Percentiles rank a stretch among this genome's conserved stretches.
Conservation (phyloP, 2,329 filamentous ascomycete genomes). For the Colletotrichum lini region DNA sequence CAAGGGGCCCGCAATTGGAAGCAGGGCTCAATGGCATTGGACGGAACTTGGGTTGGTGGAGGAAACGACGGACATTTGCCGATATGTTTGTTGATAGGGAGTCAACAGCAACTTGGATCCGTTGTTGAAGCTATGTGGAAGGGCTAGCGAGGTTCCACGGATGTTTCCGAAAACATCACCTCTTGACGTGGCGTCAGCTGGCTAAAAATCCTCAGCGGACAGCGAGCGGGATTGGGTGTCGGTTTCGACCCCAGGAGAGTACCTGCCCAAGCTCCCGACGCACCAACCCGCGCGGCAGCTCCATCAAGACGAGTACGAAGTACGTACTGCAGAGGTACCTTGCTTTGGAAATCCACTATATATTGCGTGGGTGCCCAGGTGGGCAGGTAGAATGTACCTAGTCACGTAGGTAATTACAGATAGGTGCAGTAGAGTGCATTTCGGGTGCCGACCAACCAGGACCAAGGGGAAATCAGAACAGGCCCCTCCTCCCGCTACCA, state of each 20-base stretch:
- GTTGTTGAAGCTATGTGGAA: not conserved
- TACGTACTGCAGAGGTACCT: conserved; percentile 14
- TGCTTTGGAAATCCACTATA: not conserved
- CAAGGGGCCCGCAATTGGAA: not conserved
- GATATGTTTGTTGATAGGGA: not conserved
- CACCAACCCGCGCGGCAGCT: conserved; percentile 14
- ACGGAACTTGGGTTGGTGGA: not conserved
- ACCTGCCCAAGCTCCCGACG: conserved; percentile 30
- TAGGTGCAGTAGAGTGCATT: not conserved
- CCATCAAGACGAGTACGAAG: not conserved
- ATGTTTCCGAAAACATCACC: not conserved
- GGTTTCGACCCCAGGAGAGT: not conserved
- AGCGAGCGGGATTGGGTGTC: not conserved
- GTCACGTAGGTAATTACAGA: not conserved
- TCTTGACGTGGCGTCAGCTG: not conserved
- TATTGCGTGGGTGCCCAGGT: too few relatives aligned
- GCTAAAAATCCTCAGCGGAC: not conserved
- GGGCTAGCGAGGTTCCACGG: not conserved
- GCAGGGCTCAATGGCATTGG: not conserved
- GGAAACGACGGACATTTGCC: not conserved
- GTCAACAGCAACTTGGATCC: not conserved
- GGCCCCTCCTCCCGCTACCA: conserved; percentile 31
- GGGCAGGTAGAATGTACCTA: too few relatives aligned
- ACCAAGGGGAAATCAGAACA: conserved; percentile 26
- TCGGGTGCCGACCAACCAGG: conserved; percentile 34